Conservation (phyloP, 805 yeast species). For the Starmerella floricola region DNA sequence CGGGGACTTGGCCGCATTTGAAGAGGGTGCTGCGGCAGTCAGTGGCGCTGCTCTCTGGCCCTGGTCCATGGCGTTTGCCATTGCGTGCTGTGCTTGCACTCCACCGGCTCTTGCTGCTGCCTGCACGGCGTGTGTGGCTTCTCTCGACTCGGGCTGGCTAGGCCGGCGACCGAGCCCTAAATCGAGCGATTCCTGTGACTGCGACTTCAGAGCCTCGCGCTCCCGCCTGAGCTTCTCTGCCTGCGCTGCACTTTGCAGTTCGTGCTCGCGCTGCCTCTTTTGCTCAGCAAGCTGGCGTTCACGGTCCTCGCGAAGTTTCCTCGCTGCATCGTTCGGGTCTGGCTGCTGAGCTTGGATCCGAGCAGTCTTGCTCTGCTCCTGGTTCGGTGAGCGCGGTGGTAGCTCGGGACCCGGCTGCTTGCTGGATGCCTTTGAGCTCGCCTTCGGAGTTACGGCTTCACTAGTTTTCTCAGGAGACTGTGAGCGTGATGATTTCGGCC, state of each 20-base stretch:
- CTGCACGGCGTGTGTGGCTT: too few species aligned
- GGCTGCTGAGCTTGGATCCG: not conserved
- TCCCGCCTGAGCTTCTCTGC: slow-evolving; percentile 3
- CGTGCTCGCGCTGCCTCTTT: not conserved
- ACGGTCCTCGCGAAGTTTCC: not conserved
- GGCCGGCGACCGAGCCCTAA: too few species aligned
- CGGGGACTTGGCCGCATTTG: slow-evolving; percentile 8
- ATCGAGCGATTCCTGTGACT: not conserved
- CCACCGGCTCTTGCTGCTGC: too few species aligned
- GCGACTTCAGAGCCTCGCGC: slow-evolving; percentile 5
- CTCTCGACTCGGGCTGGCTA: not conserved
- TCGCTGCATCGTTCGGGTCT: not conserved
- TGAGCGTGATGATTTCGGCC: not conserved
- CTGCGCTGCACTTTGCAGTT: not conserved
- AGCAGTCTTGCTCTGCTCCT: not conserved
- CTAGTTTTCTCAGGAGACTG: too few species aligned
- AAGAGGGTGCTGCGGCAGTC: slow-evolving; percentile 11
- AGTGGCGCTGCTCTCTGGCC: not conserved
- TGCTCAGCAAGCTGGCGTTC: not conserved
- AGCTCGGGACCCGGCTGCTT: not conserved
- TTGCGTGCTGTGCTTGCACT: too few species aligned
- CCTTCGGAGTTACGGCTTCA: too few species aligned
- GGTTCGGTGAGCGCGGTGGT: not conserved
- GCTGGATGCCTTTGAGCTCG: too few species aligned
- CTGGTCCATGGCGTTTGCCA: not conserved